A percentile compares a stretch with the other conserved stretches of the same genome.
Evolutionary conservation across 257 asterid species (phyloP).

Genomic region (Rhazya stricta): DNA sequence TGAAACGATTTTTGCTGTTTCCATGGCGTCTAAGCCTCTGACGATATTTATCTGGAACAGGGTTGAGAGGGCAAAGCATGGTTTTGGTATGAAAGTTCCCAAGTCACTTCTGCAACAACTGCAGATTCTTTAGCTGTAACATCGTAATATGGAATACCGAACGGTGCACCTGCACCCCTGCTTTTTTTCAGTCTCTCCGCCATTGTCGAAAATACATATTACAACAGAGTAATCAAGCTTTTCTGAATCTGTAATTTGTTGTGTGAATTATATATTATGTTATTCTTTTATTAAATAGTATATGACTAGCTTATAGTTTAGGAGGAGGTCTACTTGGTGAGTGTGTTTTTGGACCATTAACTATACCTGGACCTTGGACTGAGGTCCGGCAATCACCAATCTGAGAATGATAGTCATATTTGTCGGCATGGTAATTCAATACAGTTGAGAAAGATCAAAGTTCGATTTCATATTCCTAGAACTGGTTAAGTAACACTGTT

Average conservation of each 20-base stretch:
- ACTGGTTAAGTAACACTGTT: neutral
- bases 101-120: slow-evolving; percentile 35
- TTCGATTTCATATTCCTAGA: neutral
- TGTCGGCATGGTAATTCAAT: no score
- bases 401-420: neutral
- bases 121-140: slow-evolving; percentile 21
- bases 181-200: neutral
- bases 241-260: neutral
- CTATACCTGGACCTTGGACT: neutral
- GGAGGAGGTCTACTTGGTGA: neutral
- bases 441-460: no score
- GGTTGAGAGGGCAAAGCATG: slow-evolving; percentile 73
- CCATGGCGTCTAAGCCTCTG: neutral
- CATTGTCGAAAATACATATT: neutral
- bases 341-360: neutral
- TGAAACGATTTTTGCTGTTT: neutral
- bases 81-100: slow-evolving; percentile 94
- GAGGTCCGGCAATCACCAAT: neutral
- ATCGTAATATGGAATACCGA: neutral
- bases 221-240: neutral
- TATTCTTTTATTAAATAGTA: slow-evolving; percentile 7
- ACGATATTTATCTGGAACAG: slow-evolving; percentile 38
- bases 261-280: neutral
- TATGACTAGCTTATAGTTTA: slow-evolving; percentile 1
- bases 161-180: neutral